Evolutionary conservation across 1,284 basidiomycete genomes (phyloP), one percentile per base, ranked within the genome.

Genomic region (Sanghuangporus baumii): DNA sequence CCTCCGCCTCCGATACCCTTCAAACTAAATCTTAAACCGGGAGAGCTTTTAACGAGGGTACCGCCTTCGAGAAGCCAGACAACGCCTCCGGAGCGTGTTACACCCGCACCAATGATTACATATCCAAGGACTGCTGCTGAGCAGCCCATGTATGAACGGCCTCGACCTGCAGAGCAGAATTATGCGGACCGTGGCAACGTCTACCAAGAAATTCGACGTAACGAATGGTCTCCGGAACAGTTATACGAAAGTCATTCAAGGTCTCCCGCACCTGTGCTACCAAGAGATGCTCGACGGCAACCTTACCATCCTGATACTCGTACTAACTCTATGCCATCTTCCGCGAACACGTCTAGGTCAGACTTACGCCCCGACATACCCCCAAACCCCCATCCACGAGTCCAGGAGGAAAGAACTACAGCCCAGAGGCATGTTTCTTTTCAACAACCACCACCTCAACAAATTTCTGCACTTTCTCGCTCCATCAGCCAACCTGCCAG

Each of bases 1-100:
- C 57, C 61, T 43, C 64, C 60, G 16, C 16, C 36, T 26, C 60
- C 64, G 31, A 36, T 65, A 16, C 64, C 64, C 31, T 65, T 59
- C 34, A 62, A 37, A 20, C 43, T 65, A 6, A 58, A 65, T 34
- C 52, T 65, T 3, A 61, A 63, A 23, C 64, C 64, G 11, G 64
- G 64, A 47, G 59, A 62, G 26, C 37, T 60, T 20, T 52, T 65
- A n/a, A 58, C 63, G 12, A 57, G 63, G 43, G 47, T 61, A 23
- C 63, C 63, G 20, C 60, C 63, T n/a, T n/a, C 51, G 7, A 36
- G 38, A 37, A 50, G 51, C 16, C 26, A 40, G 7, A 37, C 37
- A 26, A 51, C 41, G 14, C 36, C 36, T 41, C 40, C 55, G 11
- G 40, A 48, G 16, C 47, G 18, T 23, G 9, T 36, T 50, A 18